Percentiles rank a stretch among this genome's conserved stretches.
Conservation (phyloP, 2,329 filamentous ascomycete species). For the Curvularia lunata region DNA sequence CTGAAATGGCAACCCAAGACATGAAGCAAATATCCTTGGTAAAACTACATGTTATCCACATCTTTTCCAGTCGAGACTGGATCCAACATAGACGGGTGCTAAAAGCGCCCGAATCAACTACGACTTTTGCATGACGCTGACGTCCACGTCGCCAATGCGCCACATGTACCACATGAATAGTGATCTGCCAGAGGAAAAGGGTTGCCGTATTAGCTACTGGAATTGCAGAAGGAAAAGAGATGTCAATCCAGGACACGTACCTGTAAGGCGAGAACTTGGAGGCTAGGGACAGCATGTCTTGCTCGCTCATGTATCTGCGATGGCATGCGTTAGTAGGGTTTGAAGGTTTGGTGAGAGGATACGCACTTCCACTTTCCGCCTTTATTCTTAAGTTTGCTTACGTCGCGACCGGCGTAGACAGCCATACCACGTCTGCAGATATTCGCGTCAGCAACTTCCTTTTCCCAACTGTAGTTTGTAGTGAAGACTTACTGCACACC, state of each 20-base stretch:
- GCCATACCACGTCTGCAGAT: slow-evolving; percentile 78
- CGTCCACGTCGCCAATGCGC: slow-evolving; percentile 80
- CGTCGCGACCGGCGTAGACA: slow-evolving; percentile 79
- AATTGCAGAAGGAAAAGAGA: neutral
- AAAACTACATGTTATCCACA: neutral
- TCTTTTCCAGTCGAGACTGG: neutral
- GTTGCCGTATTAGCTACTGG: neutral
- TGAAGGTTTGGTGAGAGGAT: neutral
- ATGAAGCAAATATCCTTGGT: neutral
- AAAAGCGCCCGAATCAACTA: slow-evolving; percentile 3
- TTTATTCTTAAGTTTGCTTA: slow-evolving; percentile 78
- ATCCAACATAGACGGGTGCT: neutral
- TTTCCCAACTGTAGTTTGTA: neutral
- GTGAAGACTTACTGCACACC: slow-evolving; percentile 75
- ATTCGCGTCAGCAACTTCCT: too few species aligned
- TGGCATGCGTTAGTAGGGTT: neutral
- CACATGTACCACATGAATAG: slow-evolving; percentile 99
- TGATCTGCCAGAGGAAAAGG: slow-evolving; percentile 59
- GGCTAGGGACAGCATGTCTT: slow-evolving; percentile 85
- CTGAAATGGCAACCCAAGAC: neutral
- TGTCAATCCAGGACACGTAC: slow-evolving; percentile 52
- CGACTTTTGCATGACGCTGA: slow-evolving; percentile 57
- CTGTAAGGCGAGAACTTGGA: slow-evolving; percentile 83
- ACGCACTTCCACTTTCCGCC: slow-evolving; percentile 83
- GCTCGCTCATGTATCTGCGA: slow-evolving; percentile 79